A percentile compares a stretch with the other conserved stretches of the same genome.
phyloP scores from a whole-genome alignment of 331 rosid species.

The Prunus yedoensis region DNA sequence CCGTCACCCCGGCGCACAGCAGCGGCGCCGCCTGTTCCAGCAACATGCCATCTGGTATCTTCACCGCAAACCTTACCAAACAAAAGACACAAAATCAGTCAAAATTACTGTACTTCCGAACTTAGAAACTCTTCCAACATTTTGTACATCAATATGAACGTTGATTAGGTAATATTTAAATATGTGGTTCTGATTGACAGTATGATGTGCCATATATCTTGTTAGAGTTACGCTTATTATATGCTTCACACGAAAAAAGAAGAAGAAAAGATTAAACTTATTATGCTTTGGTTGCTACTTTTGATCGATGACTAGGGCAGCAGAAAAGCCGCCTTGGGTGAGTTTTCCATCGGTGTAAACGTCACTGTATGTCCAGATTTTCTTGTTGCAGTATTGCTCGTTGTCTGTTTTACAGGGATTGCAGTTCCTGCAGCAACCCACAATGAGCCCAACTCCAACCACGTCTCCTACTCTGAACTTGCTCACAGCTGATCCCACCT shows the following conservation, averaged over 20 bases:
- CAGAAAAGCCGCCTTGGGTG: constrained; percentile 91
- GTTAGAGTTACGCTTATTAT: too few species aligned
- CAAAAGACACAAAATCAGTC: too few species aligned
- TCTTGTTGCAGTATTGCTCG: constrained; percentile 80
- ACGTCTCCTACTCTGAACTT: constrained; percentile 58
- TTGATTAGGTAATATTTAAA: too few species aligned
- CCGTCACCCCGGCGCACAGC: constrained; percentile 81
- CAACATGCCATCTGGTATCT: constrained; percentile 68
- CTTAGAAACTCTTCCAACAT: too few species aligned
- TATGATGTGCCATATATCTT: too few species aligned
- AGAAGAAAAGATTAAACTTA: too few species aligned
- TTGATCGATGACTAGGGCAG: constrained; percentile 62
- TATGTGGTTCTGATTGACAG: too few species aligned
- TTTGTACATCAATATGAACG: not conserved
- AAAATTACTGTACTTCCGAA: too few species aligned
- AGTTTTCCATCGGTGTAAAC: constrained; percentile 66
- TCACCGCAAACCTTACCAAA: constrained; percentile 64
- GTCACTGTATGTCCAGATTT: constrained; percentile 78
- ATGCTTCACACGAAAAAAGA: not conserved
- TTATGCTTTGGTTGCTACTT: constrained; percentile 40
- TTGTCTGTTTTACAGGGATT: constrained; percentile 59
- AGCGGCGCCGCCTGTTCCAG: constrained; percentile 84
- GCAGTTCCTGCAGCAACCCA: constrained; percentile 77
- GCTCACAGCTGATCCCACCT: constrained; percentile 69
- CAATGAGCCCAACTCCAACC: constrained; percentile 75